A percentile compares a stretch with the other conserved stretches of the same genome.
Evolutionary conservation across 805 yeast species (phyloP).

Genomic region (Wickerhamomyces pijperi): DNA sequence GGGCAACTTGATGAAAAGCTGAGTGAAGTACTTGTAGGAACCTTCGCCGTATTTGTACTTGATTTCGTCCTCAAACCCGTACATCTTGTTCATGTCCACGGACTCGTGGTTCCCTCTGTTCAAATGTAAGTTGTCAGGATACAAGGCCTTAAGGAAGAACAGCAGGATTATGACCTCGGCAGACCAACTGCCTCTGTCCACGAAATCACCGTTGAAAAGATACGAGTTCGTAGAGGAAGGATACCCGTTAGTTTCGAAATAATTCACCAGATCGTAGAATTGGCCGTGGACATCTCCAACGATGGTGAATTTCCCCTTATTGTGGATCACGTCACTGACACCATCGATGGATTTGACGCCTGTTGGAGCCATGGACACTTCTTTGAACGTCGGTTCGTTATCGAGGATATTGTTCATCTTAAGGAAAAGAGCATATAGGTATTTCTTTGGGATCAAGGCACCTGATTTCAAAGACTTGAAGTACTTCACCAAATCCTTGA

Average conservation of each 20-base stretch:
- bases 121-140: slow-evolving; percentile 58
- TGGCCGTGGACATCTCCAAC: slow-evolving; percentile 99
- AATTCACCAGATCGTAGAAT: slow-evolving; percentile 76
- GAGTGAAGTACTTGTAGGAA: slow-evolving; percentile 72
- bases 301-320: slow-evolving; percentile 42
- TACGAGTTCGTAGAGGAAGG: slow-evolving; percentile 59
- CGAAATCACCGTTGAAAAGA: slow-evolving; percentile 94
- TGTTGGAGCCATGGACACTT: slow-evolving; percentile 33
- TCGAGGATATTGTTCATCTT: slow-evolving; percentile 55
- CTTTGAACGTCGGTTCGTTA: slow-evolving; percentile 67
- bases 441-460: slow-evolving; percentile 64
- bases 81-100: slow-evolving; percentile 90
- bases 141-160: slow-evolving; percentile 65
- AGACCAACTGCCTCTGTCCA: slow-evolving; percentile 97
- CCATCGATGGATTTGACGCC: slow-evolving; percentile 1
- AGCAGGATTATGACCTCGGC: slow-evolving; percentile 85
- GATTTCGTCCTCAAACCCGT: slow-evolving; percentile 95
- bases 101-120: slow-evolving; percentile 98
- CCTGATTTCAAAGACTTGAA: slow-evolving; percentile 71
- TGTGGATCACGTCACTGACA: slow-evolving; percentile 1
- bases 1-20: slow-evolving; percentile 79
- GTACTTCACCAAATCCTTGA: slow-evolving; percentile 52
- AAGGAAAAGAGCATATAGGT: slow-evolving; percentile 71
- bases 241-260: slow-evolving; percentile 65
- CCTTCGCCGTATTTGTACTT: slow-evolving; percentile 78